Conservation (phyloP, 371 early-diverging fungal genomes). For the Mortierella polycephala region DNA sequence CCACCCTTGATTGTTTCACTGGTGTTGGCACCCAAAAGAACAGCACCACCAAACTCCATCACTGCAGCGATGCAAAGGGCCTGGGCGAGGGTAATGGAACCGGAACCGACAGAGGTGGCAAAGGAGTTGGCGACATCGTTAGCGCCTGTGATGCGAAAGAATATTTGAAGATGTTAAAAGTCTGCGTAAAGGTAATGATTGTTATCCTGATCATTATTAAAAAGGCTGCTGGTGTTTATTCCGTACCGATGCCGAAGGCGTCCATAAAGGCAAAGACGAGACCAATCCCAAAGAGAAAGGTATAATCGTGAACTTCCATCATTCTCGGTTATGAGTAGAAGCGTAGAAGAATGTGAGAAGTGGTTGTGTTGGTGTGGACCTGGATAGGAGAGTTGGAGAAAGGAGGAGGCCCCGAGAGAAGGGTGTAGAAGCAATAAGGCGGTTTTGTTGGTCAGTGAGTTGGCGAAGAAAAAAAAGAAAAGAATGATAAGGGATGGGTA, state of each 20-base stretch:
- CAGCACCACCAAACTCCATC: slow-evolving; percentile 79
- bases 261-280: slow-evolving; percentile 75
- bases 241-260: slow-evolving; percentile 75
- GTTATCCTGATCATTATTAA: neutral
- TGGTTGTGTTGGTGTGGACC: neutral
- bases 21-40: slow-evolving; percentile 80
- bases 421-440: too few species aligned
- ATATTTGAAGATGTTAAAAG: neutral
- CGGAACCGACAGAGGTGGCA: slow-evolving; percentile 88
- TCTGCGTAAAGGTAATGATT: neutral
- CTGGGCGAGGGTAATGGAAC: slow-evolving; percentile 77
- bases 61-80: slow-evolving; percentile 76
- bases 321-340: slow-evolving; percentile 27
- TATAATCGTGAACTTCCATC: slow-evolving; percentile 74
- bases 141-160: slow-evolving; percentile 53
- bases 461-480: too few species aligned
- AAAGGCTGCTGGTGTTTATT: neutral
- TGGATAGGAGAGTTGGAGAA: too few species aligned
- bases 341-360: neutral
- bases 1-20: slow-evolving; percentile 82
- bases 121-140: slow-evolving; percentile 94
- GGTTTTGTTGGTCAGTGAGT: too few species aligned
- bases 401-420: too few species aligned
- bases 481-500: too few species aligned
- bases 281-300: slow-evolving; percentile 81